These are phyloP conservation scores for Termitomyces sp. DNA, from an alignment of 768 basidiomycete genomes.

Conservation along the genomic window DNA sequence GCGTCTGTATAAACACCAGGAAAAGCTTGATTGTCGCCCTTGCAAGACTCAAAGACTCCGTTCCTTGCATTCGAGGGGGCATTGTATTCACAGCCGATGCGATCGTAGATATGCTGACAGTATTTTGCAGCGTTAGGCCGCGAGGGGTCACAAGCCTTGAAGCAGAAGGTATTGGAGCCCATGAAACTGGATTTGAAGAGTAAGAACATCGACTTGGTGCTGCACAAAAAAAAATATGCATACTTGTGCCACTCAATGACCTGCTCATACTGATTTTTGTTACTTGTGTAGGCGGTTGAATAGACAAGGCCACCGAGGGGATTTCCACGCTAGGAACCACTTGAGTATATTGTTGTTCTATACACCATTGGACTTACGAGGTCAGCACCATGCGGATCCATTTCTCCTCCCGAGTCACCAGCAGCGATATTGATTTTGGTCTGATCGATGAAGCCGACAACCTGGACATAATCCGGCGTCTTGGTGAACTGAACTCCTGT, in stretches of 20 bases:
- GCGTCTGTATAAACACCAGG: slow-evolving; percentile 44
- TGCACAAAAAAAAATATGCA: neutral
- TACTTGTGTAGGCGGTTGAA: slow-evolving; percentile 15
- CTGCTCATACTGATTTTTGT: slow-evolving; percentile 12
- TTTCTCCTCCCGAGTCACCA: slow-evolving; percentile 45
- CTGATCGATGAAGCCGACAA: slow-evolving; percentile 57
- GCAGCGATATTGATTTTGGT: slow-evolving; percentile 54
- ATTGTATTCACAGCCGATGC: slow-evolving; percentile 41
- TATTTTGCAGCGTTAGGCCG: slow-evolving; percentile 29
- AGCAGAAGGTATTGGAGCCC: slow-evolving; percentile 20
- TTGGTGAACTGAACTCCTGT: slow-evolving; percentile 37
- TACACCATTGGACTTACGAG: slow-evolving; percentile 18
- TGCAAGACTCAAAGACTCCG: slow-evolving; percentile 61
- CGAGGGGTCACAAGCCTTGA: slow-evolving; percentile 55
- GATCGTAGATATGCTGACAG: slow-evolving; percentile 22
- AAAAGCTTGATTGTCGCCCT: slow-evolving; percentile 47
- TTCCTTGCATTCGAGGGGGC: slow-evolving; percentile 60
- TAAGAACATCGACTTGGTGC: neutral
- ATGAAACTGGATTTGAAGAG: slow-evolving; percentile 29
- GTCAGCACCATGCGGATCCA: slow-evolving; percentile 56
- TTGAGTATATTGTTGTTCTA: neutral
- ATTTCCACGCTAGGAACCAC: slow-evolving; percentile 17
- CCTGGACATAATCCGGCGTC: slow-evolving; percentile 60
- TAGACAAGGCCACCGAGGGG: slow-evolving; percentile 19
- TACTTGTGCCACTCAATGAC: slow-evolving; percentile 22